Conservation (phyloP, 495 filamentous ascomycete species). For the Aspergillus heteromorphus region DNA sequence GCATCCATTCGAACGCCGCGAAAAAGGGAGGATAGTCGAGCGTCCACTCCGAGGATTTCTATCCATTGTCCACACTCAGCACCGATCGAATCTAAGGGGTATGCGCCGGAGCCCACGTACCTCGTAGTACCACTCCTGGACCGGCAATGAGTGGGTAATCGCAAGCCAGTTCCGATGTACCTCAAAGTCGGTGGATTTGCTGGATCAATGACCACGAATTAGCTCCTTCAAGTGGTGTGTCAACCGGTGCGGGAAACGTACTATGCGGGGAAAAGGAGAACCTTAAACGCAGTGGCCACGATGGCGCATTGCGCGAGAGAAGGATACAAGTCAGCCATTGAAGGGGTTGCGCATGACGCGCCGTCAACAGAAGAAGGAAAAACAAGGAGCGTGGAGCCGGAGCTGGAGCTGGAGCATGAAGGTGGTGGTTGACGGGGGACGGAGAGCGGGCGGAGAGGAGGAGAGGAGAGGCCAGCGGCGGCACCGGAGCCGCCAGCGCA, state of each 20-base stretch:
- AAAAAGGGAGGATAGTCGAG: slow-evolving; percentile 99
- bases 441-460: neutral
- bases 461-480: neutral
- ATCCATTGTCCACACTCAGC: slow-evolving; percentile 5
- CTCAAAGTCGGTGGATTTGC: slow-evolving; percentile 99
- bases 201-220: slow-evolving; percentile 26
- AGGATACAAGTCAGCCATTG: slow-evolving; percentile 79
- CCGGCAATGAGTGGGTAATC: slow-evolving; percentile 80
- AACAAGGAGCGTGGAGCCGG: neutral
- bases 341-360: slow-evolving; percentile 25
- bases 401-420: neutral
- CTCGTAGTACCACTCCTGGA: slow-evolving; percentile 93
- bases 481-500: neutral
- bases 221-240: neutral
- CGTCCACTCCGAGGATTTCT: slow-evolving; percentile 97
- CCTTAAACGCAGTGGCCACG: slow-evolving; percentile 83
- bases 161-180: slow-evolving; percentile 98
- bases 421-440: too few species aligned
- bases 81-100: neutral
- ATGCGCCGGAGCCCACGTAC: slow-evolving; percentile 29
- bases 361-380: slow-evolving; percentile 4
- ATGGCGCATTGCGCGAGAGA: slow-evolving; percentile 82
- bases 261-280: slow-evolving; percentile 95
- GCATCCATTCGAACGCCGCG: slow-evolving; percentile 89
- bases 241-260: slow-evolving; percentile 45